A percentile compares a stretch with the other conserved stretches of the same genome.
Conservation (phyloP, 306 rosid genomes). For the Dryas octopetala region DNA sequence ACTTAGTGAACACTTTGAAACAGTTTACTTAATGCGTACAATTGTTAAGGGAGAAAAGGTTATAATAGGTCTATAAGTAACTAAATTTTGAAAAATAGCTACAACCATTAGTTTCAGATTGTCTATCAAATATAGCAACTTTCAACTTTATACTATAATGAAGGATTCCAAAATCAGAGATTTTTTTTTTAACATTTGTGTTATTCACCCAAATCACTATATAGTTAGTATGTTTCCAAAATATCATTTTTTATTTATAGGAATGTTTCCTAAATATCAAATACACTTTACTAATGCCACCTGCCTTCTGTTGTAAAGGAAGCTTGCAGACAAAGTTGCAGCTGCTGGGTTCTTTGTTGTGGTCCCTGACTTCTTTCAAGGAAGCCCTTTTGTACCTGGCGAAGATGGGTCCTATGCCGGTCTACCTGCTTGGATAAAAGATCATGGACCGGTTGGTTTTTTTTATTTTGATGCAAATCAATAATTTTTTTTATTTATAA, state of each 20-base stretch:
- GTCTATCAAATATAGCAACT: not conserved
- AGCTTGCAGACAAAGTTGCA: constrained; percentile 59
- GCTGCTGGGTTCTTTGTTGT: constrained; percentile 53
- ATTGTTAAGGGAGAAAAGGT: not conserved
- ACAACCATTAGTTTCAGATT: not conserved
- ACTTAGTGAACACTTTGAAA: not conserved
- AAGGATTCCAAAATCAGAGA: not conserved
- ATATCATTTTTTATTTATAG: not conserved
- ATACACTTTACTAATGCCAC: not conserved
- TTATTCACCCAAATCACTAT: not conserved
- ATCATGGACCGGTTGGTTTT: constrained; percentile 47
- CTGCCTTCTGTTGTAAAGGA: constrained; percentile 37
- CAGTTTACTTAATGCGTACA: not conserved
- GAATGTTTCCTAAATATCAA: not conserved
- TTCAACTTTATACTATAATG: not conserved
- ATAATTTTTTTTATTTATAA: not conserved
- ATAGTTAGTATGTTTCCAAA: not conserved
- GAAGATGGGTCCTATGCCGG: constrained; percentile 27
- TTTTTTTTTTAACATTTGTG: not conserved
- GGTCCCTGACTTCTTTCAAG: constrained; percentile 60
- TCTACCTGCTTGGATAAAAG: constrained; percentile 32
- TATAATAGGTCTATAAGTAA: not conserved
- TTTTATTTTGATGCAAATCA: not conserved
- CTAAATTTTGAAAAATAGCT: not conserved
- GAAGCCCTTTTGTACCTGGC: constrained; percentile 46